Evolutionary conservation across 164 flowering plant species (phyloP), one percentile per base, ranked within the genome.

Genomic region (Tetrastigma voinierianum): DNA sequence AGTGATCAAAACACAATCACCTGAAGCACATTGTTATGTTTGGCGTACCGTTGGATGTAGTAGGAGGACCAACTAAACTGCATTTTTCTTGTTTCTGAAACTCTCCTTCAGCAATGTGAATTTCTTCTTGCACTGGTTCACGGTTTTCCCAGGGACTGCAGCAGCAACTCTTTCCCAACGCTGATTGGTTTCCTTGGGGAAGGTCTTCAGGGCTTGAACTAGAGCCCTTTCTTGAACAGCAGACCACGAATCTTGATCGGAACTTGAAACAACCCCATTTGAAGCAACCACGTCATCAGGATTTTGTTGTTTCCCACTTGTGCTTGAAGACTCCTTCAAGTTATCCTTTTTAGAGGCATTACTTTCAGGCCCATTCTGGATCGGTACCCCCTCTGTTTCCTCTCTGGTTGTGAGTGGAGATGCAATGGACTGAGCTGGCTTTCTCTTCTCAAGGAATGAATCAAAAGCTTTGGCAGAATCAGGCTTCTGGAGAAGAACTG

Each of bases 401-500:
- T 82, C 85, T 70, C 97, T 83, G 32, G 89, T 88, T 18, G 89
- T 43, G 49, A 93, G 88, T 15, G 97, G 97, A 57, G 96, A 93
- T 19, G 75, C 86, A 71, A 93, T 93, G 20, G 90, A 57, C 24
- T 61, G 82, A 1, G 91, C 84, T 0, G 96, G 90, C 64, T 91
- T 91, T 73, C 98, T 86, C 78, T 89, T 93, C 77, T 91, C 98
- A 18, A 93, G 90, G 69, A 93, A 93, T 2, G 96, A 87, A 67
- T 93, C 98, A 71, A 90, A 91, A 18, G 97, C 96, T 79, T 91
- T 93, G 59, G 88, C 67, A 62, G 85, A 69, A 68, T 93, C 98
- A 1, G 98, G 98, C 76, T 91, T 93, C 75, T 93, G 98, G 16
- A 93, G 90, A 68, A 93, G 97, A 65, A 93, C 96, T 0, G 97